Evolutionary conservation across 768 basidiomycete genomes (phyloP).

Genomic region (Hysterangium stoloniferum): DNA sequence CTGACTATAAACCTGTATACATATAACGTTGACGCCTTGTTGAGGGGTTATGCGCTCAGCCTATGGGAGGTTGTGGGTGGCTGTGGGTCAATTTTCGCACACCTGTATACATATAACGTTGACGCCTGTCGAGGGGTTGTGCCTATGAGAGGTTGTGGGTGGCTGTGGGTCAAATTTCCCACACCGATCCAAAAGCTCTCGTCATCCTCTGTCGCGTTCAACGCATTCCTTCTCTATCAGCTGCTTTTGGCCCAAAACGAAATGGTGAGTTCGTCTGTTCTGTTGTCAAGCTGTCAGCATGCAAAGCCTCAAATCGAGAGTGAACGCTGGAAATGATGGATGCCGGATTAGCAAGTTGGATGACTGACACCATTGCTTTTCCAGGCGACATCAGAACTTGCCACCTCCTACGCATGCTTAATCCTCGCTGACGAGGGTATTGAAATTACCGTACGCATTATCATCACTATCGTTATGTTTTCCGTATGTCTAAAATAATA

Average conservation of each 20-base stretch:
- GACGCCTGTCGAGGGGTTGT: not conserved
- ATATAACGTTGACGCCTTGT: slow-evolving; percentile 13
- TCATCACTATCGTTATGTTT: not conserved
- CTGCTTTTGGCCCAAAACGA: not conserved
- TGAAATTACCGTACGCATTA: slow-evolving; percentile 85
- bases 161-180: not conserved
- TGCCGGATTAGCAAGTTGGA: too few relatives aligned
- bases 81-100: not conserved
- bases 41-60: not conserved
- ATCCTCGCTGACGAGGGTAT: slow-evolving; percentile 97
- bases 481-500: not conserved
- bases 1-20: too few relatives aligned
- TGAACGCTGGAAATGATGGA: too few relatives aligned
- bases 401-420: slow-evolving; percentile 92
- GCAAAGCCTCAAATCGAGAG: too few relatives aligned
- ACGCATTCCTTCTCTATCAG: not conserved
- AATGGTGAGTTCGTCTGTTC: not conserved
- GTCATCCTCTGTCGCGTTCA: not conserved
- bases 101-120: slow-evolving; percentile 14
- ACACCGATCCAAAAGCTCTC: not conserved
- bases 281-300: too few relatives aligned
- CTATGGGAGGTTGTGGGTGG: not conserved
- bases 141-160: not conserved
- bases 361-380: too few relatives aligned
- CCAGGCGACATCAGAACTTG: slow-evolving; percentile 67